Evolutionary conservation across 1,139 yeast genomes (phyloP), one percentile per base, ranked within the genome.

Genomic region (Kodamaea fungicola): DNA sequence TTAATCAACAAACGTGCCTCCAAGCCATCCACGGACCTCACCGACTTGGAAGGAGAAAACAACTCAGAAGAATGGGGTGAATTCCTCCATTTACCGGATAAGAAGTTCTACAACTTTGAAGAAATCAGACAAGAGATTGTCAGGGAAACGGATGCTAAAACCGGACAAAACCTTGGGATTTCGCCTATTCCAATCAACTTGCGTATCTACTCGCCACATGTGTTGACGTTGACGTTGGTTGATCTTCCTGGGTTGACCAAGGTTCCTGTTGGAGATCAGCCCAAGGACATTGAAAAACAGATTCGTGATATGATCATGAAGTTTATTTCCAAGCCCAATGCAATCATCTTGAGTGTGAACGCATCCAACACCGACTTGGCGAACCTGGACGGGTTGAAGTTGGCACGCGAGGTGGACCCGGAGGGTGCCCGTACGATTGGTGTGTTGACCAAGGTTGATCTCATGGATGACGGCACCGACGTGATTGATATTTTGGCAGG

Each of bases 221-320:
- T 92, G 36, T 74, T 92, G 55, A 92, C 97, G 9, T 77, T 92
- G 62, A 94, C 99, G 2, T 76, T 92, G 55, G 98, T 92, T 31
- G 99, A 92, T 71, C 75, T 92, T 52, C 99, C 99, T 9, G 99
- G 99, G 44, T 76, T 94, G 56, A 92, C 99, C 23, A 92, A 92
- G 63, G 98, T 94, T 30, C 98, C 99, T n/a, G 97, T 92, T 35
- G 99, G 99, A 33, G 98, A 92, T 62, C 99, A 92, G 65, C 99
- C 99, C 38, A 87, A 85, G 59, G 98, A 92, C 62, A 92, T 92
- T 49, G 99, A 92, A 70, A 82, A 78, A 47, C 96, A 87, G 64
- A 94, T 92, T 52, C 82, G 86, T 57, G 96, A 90, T 46, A 92
- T 92, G 97, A 74, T 92, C 42, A 74, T 92, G 76, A 88, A 88